A percentile compares a stretch with the other conserved stretches of the same genome.
phyloP scores from a whole-genome alignment of 768 basidiomycete species.

The Podaxis sp. region DNA sequence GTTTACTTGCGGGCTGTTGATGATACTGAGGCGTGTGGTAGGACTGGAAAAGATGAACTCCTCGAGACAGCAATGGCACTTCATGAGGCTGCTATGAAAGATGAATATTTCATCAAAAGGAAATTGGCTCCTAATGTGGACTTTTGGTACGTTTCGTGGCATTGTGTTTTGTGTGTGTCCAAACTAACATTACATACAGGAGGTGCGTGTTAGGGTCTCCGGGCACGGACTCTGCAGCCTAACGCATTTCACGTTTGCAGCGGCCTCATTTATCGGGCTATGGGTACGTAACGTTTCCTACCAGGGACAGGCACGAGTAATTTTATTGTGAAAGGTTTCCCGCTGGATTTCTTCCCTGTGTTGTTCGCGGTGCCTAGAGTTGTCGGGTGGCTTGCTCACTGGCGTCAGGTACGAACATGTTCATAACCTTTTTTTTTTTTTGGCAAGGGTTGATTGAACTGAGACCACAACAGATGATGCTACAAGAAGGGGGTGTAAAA shows the following conservation, averaged over 20 bases:
- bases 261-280: conserved; percentile 86
- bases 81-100: conserved; percentile 85
- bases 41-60: conserved; percentile 81
- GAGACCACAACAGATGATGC: conserved; percentile 69
- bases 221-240: not conserved
- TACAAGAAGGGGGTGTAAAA: conserved; percentile 84
- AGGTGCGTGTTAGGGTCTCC: conserved; percentile 28
- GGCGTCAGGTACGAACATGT: conserved; percentile 61
- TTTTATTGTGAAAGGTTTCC: conserved; percentile 60
- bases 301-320: not conserved
- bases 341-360: conserved; percentile 91
- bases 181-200: conserved; percentile 32
- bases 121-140: conserved; percentile 88
- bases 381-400: conserved; percentile 91
- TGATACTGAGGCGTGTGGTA: conserved; percentile 20
- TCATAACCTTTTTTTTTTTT: conserved; percentile 2
- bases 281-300: conserved; percentile 50
- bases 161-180: conserved; percentile 5
- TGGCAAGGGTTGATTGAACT: conserved; percentile 1
- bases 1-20: not conserved
- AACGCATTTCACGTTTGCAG: conserved; percentile 29
- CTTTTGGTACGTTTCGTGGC: conserved; percentile 59
- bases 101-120: conserved; percentile 83
- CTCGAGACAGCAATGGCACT: conserved; percentile 87
- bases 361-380: conserved; percentile 90